These are phyloP conservation scores for Starmerella vaccinii DNA, from an alignment of 805 yeast species.

Conservation along the genomic window DNA sequence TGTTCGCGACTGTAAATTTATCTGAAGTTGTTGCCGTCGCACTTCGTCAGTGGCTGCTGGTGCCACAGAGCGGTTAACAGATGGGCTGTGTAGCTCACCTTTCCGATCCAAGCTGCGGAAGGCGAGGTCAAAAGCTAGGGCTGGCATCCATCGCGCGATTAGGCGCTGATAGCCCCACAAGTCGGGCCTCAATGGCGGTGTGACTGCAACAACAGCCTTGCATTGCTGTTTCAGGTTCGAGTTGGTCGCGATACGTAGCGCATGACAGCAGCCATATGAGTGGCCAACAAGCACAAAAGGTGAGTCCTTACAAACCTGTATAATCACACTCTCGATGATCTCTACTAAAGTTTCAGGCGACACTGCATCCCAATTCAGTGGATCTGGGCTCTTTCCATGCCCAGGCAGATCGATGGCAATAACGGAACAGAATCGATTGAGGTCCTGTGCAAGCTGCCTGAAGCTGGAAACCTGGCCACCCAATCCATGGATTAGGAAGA, in stretches of 20 bases:
- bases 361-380: constrained; percentile 8
- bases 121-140: constrained; percentile 38
- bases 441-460: constrained; percentile 55
- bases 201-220: constrained; percentile 29
- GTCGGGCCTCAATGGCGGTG: constrained; percentile 29
- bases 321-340: constrained; percentile 14
- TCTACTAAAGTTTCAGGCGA: constrained; percentile 17
- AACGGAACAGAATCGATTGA: constrained; percentile 53
- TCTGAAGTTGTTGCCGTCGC: constrained; percentile 50
- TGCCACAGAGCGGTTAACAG: constrained; percentile 49
- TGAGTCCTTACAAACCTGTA: constrained; percentile 5
- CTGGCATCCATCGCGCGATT: constrained; percentile 6
- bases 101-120: constrained; percentile 51
- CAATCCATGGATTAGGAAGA: constrained; percentile 71
- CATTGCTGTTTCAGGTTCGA: constrained; percentile 21
- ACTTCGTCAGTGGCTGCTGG: constrained; percentile 32
- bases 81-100: constrained; percentile 50
- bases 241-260: constrained; percentile 24
- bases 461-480: constrained; percentile 88
- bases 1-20: constrained; percentile 59
- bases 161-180: not conserved
- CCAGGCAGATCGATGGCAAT: constrained; percentile 80
- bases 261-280: constrained; percentile 60
- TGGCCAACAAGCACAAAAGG: constrained; percentile 44
- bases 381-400: constrained; percentile 46